Percentiles rank a stretch among this genome's conserved stretches.
Conservation (phyloP, 345 rosid species). For the Citrus hindsii region DNA sequence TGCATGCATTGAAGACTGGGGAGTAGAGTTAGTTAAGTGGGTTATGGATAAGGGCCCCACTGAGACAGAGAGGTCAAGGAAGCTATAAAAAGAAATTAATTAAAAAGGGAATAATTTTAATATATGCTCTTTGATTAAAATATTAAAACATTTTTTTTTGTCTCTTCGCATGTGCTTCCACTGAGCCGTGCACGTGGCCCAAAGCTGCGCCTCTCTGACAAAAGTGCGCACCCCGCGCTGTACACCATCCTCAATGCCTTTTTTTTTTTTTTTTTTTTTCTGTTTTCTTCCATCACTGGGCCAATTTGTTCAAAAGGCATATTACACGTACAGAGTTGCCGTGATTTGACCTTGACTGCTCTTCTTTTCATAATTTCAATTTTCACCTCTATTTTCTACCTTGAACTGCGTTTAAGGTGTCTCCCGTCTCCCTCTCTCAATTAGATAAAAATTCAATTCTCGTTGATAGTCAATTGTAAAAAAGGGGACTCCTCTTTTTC, state of each 20-base stretch:
- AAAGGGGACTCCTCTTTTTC: no score
- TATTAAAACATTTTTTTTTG: not conserved
- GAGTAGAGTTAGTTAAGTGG: conserved; percentile 13
- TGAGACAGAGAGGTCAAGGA: not conserved
- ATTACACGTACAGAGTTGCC: not conserved
- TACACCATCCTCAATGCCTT: not conserved
- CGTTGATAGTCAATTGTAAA: no score
- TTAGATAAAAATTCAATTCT: no score
- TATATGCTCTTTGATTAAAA: not conserved
- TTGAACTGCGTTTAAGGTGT: not conserved
- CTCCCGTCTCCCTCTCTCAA: not conserved
- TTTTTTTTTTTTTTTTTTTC: no score
- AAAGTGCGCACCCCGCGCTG: conserved; percentile 34
- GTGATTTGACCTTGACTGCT: not conserved
- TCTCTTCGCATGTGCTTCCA: conserved; percentile 25
- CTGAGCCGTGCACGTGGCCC: conserved; percentile 34
- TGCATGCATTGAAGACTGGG: conserved; percentile 38
- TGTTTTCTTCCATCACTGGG: not conserved
- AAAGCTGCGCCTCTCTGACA: conserved; percentile 28
- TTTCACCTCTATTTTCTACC: not conserved
- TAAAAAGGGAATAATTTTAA: not conserved
- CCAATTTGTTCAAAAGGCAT: no score
- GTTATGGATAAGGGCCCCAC: conserved; percentile 23
- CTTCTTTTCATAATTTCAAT: not conserved
- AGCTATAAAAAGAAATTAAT: not conserved